A percentile compares a stretch with the other conserved stretches of the same genome.
Evolutionary conservation across 176 grass and related monocot species (phyloP).

Genomic region (Eleusine coracana): DNA sequence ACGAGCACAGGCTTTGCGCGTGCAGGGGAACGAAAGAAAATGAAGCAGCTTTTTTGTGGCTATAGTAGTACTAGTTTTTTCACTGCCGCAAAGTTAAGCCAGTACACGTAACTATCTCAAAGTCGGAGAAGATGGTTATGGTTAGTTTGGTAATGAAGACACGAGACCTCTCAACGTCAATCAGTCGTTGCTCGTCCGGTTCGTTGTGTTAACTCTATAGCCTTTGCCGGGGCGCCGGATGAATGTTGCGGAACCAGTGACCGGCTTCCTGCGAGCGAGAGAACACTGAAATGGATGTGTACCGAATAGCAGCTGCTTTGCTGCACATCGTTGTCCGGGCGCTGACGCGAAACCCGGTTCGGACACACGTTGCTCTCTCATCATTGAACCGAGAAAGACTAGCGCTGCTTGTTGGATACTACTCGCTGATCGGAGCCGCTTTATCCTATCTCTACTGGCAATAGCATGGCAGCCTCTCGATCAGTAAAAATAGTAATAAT

Average conservation of each 20-base stretch:
- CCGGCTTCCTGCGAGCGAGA: neutral
- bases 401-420: too few species aligned
- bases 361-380: slow-evolving; percentile 4
- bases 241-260: neutral
- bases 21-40: too few species aligned
- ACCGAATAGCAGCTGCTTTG: neutral
- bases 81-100: neutral
- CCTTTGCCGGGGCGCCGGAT: neutral
- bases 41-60: neutral
- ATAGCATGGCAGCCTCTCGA: too few species aligned
- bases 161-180: slow-evolving; percentile 6
- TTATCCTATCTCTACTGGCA: too few species aligned
- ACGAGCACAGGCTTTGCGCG: slow-evolving; percentile 3
- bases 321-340: neutral
- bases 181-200: neutral
- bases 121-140: neutral
- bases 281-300: neutral
- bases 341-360: neutral
- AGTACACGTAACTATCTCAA: neutral
- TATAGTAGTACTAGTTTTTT: neutral
- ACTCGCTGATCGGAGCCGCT: too few species aligned
- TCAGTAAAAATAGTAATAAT: neutral
- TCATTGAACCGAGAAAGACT: neutral
- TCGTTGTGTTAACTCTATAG: too few species aligned
- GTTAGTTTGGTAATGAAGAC: neutral